Conservation (phyloP, 352 stramenopile genomes). For the Pythium dissotocum region DNA sequence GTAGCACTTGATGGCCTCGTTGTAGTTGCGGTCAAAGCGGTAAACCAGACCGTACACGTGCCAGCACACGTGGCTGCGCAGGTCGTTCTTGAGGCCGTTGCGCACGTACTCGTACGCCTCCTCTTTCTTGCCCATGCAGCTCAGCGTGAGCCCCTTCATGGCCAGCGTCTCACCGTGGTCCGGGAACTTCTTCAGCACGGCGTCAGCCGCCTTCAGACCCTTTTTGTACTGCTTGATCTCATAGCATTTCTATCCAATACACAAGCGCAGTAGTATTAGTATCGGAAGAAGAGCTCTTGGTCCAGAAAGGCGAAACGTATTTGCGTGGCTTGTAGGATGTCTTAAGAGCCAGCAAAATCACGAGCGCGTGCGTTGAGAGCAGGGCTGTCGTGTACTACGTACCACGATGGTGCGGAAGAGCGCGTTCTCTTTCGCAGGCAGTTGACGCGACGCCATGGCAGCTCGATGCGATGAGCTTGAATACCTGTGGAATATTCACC, state of each 20-base stretch:
- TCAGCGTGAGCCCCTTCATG: constrained; percentile 98
- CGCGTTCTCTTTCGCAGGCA: constrained; percentile 94
- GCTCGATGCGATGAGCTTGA: neutral
- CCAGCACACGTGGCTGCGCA: constrained; percentile 97
- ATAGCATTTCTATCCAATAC: constrained; percentile 90
- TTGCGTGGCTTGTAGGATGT: neutral
- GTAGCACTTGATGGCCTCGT: constrained; percentile 98
- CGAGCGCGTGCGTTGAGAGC: constrained; percentile 3
- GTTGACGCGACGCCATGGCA: constrained; percentile 59
- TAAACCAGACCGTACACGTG: constrained; percentile 98
- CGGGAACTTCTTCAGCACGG: constrained; percentile 97
- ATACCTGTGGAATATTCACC: constrained; percentile 6
- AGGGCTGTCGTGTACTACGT: constrained; percentile 24
- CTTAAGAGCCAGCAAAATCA: neutral
- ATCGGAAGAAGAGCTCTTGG: no score
- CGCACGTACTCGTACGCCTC: constrained; percentile 97
- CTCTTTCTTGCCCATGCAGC: constrained; percentile 93
- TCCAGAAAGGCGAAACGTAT: constrained; percentile 2
- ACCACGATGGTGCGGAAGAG: constrained; percentile 96
- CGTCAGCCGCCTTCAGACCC: constrained; percentile 93
- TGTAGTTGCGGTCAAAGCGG: constrained; percentile 96
- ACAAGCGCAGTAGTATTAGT: no score
- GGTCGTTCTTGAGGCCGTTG: constrained; percentile 91
- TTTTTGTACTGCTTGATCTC: constrained; percentile 99
- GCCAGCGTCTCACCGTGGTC: constrained; percentile 97